These are phyloP conservation scores for Gossypium aridum DNA, from an alignment of 441 rosid genomes.

Conservation along the genomic window DNA sequence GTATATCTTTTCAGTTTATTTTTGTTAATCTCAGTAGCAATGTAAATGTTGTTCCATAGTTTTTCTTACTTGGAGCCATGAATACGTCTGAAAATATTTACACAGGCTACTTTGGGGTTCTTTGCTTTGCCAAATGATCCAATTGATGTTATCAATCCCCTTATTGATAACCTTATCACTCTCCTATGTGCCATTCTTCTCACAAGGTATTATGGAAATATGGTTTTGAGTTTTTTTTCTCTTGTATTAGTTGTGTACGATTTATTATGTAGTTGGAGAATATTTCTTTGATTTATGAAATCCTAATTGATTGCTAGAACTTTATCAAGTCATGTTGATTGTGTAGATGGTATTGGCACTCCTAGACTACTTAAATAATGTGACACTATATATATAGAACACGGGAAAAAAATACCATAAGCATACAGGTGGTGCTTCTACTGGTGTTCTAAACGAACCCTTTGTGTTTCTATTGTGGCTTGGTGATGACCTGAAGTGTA, in stretches of 20 bases:
- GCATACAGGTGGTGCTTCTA: not conserved
- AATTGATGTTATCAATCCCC: conserved; percentile 76
- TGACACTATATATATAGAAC: not conserved
- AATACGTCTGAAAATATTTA: conserved; percentile 16
- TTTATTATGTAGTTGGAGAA: not conserved
- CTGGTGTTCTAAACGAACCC: not conserved
- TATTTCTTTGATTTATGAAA: not conserved
- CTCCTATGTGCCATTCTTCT: conserved; percentile 98
- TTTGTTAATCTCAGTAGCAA: not conserved
- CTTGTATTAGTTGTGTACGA: not conserved
- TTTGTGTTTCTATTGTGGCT: not conserved
- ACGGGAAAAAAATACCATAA: not conserved
- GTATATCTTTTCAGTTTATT: conserved; percentile 31
- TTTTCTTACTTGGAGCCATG: conserved; percentile 2
- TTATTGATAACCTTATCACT: conserved; percentile 87
- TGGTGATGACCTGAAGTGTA: not conserved
- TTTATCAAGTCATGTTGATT: not conserved
- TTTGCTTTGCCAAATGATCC: conserved; percentile 96
- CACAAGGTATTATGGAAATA: conserved; percentile 62
- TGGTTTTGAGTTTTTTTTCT: not conserved
- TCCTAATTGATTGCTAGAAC: not conserved
- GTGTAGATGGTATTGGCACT: not conserved
- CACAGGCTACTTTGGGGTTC: conserved; percentile 99
- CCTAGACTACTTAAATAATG: not conserved
- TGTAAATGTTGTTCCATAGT: not conserved